Evolutionary conservation across 176 grass and related monocot genomes (phyloP).

Genomic region (Olyra latifolia): DNA sequence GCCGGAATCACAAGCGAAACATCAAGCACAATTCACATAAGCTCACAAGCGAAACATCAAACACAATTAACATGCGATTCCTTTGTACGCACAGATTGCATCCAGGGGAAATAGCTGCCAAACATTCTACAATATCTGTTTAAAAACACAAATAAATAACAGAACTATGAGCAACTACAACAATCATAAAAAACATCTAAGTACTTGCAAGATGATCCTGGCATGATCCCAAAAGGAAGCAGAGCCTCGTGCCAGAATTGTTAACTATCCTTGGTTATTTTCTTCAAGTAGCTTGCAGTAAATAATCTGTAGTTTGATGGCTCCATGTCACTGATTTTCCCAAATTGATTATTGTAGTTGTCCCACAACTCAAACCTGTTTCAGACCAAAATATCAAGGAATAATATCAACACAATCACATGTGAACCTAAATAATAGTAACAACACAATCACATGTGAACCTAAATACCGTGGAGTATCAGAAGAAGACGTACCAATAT

Average conservation of each 20-base stretch:
- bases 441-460: neutral
- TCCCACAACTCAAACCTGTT: constrained; percentile 77
- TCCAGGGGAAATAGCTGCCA: neutral
- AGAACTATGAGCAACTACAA: neutral
- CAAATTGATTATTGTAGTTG: constrained; percentile 65
- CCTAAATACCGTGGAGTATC: neutral
- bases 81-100: neutral
- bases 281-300: constrained; percentile 68
- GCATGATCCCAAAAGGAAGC: constrained; percentile 3
- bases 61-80: neutral
- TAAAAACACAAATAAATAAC: neutral
- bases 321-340: constrained; percentile 63
- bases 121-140: no score
- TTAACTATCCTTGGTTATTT: constrained; percentile 15
- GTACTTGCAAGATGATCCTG: neutral
- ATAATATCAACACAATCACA: neutral
- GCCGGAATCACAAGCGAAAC: neutral
- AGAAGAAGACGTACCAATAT: constrained; percentile 63
- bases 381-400: constrained; percentile 9
- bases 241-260: neutral
- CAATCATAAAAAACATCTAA: neutral
- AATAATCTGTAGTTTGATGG: constrained; percentile 57
- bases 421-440: neutral
- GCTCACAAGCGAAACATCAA: no score
- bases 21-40: no score